These are phyloP conservation scores for Xylariaceae sp. DNA, from an alignment of 2,329 filamentous ascomycete genomes.

Conservation along the genomic window DNA sequence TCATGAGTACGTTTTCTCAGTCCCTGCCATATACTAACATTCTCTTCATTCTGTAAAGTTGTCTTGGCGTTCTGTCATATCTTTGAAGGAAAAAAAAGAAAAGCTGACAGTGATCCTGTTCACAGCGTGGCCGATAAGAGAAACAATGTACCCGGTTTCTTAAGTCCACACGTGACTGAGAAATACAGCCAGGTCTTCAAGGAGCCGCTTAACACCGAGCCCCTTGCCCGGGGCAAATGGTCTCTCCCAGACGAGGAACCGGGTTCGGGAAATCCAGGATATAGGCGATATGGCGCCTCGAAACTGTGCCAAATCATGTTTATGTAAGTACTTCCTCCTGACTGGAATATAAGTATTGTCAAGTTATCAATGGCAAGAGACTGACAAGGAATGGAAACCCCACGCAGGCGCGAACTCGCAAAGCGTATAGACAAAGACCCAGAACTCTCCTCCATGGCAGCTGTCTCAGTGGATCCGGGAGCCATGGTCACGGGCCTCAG, in stretches of 20 bases:
- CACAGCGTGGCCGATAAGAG: constrained; percentile 17
- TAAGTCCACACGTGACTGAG: constrained; percentile 18
- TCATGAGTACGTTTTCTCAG: constrained; percentile 25
- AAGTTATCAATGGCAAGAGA: too few species aligned
- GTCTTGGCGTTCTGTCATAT: too few species aligned
- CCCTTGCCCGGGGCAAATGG: constrained; percentile 26
- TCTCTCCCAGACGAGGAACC: constrained; percentile 23
- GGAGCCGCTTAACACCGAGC: constrained; percentile 18
- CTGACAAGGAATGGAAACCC: too few species aligned
- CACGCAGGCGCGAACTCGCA: constrained; percentile 30
- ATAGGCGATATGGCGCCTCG: constrained; percentile 31
- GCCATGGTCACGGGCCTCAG: constrained; percentile 27
- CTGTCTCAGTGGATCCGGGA: constrained; percentile 35
- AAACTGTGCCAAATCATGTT: constrained; percentile 33
- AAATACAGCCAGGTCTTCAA: constrained; percentile 25
- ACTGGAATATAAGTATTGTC: background rate
- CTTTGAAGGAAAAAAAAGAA: background rate
- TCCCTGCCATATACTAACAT: background rate
- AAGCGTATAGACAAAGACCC: constrained; percentile 27
- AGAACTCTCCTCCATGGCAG: constrained; percentile 24
- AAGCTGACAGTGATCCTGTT: background rate
- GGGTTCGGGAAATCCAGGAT: constrained; percentile 17
- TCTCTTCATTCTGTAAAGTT: too few species aligned
- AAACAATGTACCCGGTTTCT: constrained; percentile 13
- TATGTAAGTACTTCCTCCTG: constrained; percentile 20